Evolutionary conservation across 768 basidiomycete species (phyloP), one percentile per base, ranked within the genome.

Genomic region (Harrya chromipes): DNA sequence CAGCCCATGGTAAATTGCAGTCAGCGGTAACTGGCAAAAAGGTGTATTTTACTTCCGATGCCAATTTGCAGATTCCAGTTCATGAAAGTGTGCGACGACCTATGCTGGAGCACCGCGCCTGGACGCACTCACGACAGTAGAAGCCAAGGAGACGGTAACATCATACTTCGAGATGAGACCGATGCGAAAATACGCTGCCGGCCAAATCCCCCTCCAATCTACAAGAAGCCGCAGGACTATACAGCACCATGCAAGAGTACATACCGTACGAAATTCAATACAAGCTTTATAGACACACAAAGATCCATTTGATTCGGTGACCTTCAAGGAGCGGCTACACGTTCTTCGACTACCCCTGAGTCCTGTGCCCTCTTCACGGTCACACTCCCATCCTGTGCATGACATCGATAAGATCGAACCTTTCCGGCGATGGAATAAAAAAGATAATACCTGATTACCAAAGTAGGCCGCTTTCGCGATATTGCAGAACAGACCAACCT

Each of bases 381-480:
- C 14, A 89, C 83, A 45, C 81, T 84, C 1, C 87, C 87, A 59
- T 88, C 83, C 82, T 86, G 55, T 21, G 19, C 43, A 45, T 29
- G 1, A 17, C 27, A 24, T 56, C 36, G 51, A 31, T 10, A 1
- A 3, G 3, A 16, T 27, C 10, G n/a, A 1, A 40, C 34, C 13
- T 14, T n/a, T n/a, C 2, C 17, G 3, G 27, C 10, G 14, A 23
- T 8, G 42, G 20, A 23, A 12, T 8, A 29, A 6, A 29, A 6
- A 21, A 35, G 7, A 45, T 62, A 72, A 39, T 38, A 88, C 90
- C 71, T 82, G 75, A 57, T 93, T 93, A 17, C 91, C 91, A 68
- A 98, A 99, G 74, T 97, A 98, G n/a, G 94, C 95, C 1, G 94
- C 94, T 64, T 85, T 81, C 5, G 89, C 94, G 78, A 97, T 85